Base-by-base conservation (phyloP, 768 basidiomycete genomes). In the Atractiella rhizophila region DNA sequence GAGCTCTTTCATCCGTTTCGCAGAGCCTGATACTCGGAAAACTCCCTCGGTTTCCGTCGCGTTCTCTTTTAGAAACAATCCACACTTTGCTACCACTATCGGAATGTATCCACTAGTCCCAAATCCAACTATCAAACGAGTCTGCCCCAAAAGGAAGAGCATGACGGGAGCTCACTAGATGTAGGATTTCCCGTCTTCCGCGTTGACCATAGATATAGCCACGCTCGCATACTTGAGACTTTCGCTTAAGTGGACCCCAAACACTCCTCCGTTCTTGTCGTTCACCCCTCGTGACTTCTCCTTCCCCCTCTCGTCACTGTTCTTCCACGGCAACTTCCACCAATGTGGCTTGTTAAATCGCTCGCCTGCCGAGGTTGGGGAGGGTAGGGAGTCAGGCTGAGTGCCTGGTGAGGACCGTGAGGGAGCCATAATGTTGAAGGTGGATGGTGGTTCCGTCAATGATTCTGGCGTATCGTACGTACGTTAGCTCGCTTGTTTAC, bases 41-140 rank as follows among this genome's bases (percentile, higher is more conserved):
- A 79, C 80, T 15, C 88, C 88, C 48, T 76, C 71, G 9, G 86
- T 71, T 60, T 86, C 82, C 15, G 86, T 94, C 16, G 82, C 81
- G 49, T 78, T 77, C 61, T 88, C 82, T 57, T 98, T 98, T 44
- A 98, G 70, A 63, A 85, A 77, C 33, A 88, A 61, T 4, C 88
- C 88, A 54, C 83, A 94, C 62, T 91, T 94, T 34, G 88, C 88
- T 30, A 98, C 88, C 39, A 94, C 85, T 30, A 94, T 81, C 8
- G 88, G 88, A 36, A 98, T 80, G 56, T 77, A 78, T 1, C 86
- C 83, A 76, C 80, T 86, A 5, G 83, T 76, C 56, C 78, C 80
- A 15, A 81, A 44, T 47, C 37, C 24, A 5, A 1, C n/a, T 18
- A 12, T 15, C 15, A 18, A 29, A 19, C 20, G 4, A n/a, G 32